A percentile compares a stretch with the other conserved stretches of the same genome.
Evolutionary conservation across 768 basidiomycete genomes (phyloP).

Genomic region (Russula olivacea): DNA sequence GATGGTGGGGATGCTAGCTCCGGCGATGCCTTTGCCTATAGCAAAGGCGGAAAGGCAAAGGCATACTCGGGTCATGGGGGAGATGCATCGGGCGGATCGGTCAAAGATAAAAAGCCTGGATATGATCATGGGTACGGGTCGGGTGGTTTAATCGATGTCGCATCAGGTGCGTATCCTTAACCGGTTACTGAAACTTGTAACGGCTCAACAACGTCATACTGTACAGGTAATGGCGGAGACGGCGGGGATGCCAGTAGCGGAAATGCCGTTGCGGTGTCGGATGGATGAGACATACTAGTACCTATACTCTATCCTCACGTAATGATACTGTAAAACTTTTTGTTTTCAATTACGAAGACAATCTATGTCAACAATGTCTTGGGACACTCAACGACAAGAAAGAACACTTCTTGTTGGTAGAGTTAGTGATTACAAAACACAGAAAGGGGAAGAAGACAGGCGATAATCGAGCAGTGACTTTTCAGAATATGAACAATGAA

Average conservation of each 20-base stretch:
- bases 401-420: slow-evolving; percentile 13
- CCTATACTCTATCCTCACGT: not conserved
- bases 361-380: not conserved
- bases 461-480: slow-evolving; percentile 10
- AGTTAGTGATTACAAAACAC: slow-evolving; percentile 15
- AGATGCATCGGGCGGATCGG: slow-evolving; percentile 30
- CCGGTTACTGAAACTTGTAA: not conserved
- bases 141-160: slow-evolving; percentile 27
- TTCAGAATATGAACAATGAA: slow-evolving; percentile 29
- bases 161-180: slow-evolving; percentile 28
- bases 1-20: slow-evolving; percentile 29
- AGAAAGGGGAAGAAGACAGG: not conserved
- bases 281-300: not conserved
- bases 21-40: slow-evolving; percentile 27
- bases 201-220: not conserved
- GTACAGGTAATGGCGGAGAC: slow-evolving; percentile 18
- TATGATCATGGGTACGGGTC: not conserved
- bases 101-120: slow-evolving; percentile 15
- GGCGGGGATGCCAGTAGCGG: slow-evolving; percentile 18
- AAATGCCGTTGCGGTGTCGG: slow-evolving; percentile 8
- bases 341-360: not conserved
- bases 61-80: slow-evolving; percentile 30
- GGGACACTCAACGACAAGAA: slow-evolving; percentile 5
- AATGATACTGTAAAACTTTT: not conserved
- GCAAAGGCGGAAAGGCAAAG: slow-evolving; percentile 28